Evolutionary conservation across 2,329 filamentous ascomycete species (phyloP).

Genomic region (Ophiostoma ulmi): DNA sequence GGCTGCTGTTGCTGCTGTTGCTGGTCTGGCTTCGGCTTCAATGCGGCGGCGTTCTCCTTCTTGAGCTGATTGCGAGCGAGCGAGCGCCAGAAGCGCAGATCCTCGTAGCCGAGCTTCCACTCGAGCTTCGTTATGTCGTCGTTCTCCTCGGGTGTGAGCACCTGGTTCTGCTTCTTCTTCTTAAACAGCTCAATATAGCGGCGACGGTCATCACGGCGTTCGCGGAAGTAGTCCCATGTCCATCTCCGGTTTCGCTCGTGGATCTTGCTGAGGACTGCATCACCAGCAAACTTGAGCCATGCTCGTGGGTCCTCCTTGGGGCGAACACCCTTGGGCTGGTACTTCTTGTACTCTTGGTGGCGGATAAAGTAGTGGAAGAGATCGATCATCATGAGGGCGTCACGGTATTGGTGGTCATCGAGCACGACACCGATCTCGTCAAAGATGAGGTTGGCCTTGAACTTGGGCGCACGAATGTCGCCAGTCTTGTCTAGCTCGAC

Average conservation of each 20-base stretch:
- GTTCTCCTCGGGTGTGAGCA: slow-evolving; percentile 63
- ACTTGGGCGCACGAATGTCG: slow-evolving; percentile 69
- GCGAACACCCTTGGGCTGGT: slow-evolving; percentile 73
- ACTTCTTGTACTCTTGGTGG: slow-evolving; percentile 92
- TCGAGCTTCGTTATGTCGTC: slow-evolving; percentile 73
- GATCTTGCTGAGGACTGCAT: slow-evolving; percentile 87
- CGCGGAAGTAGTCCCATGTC: slow-evolving; percentile 94
- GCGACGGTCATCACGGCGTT: slow-evolving; percentile 82
- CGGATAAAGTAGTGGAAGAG: slow-evolving; percentile 97
- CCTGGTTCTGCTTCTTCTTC: slow-evolving; percentile 74
- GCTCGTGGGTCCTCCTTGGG: slow-evolving; percentile 87
- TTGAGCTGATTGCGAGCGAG: slow-evolving; percentile 88
- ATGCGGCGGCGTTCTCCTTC: slow-evolving; percentile 88
- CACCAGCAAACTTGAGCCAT: slow-evolving; percentile 87
- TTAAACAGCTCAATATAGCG: slow-evolving; percentile 95
- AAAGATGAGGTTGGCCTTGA: slow-evolving; percentile 87
- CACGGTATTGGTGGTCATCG: slow-evolving; percentile 94
- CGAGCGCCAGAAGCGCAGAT: slow-evolving; percentile 94
- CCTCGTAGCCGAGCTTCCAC: slow-evolving; percentile 85
- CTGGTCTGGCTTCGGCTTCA: slow-evolving; percentile 65
- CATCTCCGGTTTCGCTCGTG: slow-evolving; percentile 88
- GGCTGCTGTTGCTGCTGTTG: slow-evolving; percentile 48
- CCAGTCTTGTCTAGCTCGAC: slow-evolving; percentile 91
- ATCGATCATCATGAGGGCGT: slow-evolving; percentile 96
- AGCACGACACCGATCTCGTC: slow-evolving; percentile 98